phyloP scores from a whole-genome alignment of 768 basidiomycete genomes.

The Xerocomellus intermedius region DNA sequence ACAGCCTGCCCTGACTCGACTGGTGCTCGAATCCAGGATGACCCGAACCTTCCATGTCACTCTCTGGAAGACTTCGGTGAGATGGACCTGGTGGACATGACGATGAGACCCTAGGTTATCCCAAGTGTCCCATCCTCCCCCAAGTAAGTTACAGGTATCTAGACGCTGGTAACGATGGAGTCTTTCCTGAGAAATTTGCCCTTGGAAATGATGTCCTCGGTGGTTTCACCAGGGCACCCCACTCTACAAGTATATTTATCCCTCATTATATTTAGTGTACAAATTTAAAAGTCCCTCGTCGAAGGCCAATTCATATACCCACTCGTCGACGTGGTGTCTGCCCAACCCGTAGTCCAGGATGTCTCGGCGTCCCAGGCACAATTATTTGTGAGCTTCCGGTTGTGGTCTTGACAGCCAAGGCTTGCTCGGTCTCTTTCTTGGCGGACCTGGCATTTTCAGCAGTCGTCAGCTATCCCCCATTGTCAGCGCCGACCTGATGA shows the following conservation, averaged over 20 bases:
- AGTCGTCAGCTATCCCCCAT: slow-evolving; percentile 7
- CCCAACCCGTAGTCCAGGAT: slow-evolving; percentile 61
- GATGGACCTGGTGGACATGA: slow-evolving; percentile 7
- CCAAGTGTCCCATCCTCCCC: background rate
- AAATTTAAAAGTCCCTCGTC: slow-evolving; percentile 1
- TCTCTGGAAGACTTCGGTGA: slow-evolving; percentile 3
- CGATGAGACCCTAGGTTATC: slow-evolving; percentile 1
- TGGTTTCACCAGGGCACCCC: background rate
- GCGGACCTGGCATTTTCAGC: slow-evolving; percentile 45
- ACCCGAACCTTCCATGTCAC: slow-evolving; percentile 19
- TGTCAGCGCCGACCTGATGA: background rate
- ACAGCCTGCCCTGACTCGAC: slow-evolving; percentile 29
- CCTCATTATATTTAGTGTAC: background rate
- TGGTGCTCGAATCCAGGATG: slow-evolving; percentile 15
- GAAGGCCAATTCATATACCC: slow-evolving; percentile 50
- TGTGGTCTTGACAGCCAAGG: slow-evolving; percentile 51
- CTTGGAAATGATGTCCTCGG: background rate
- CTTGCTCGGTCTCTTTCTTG: slow-evolving; percentile 61
- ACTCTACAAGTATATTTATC: slow-evolving; percentile 1
- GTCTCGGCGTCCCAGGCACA: slow-evolving; percentile 78
- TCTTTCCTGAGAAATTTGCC: slow-evolving; percentile 8
- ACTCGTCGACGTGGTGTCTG: slow-evolving; percentile 75
- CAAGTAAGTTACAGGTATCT: slow-evolving; percentile 4
- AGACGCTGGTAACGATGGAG: slow-evolving; percentile 3
- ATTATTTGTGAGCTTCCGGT: slow-evolving; percentile 64